These are phyloP conservation scores for Cudoniella acicularis DNA, from an alignment of 495 filamentous ascomycete genomes.

Conservation along the genomic window DNA sequence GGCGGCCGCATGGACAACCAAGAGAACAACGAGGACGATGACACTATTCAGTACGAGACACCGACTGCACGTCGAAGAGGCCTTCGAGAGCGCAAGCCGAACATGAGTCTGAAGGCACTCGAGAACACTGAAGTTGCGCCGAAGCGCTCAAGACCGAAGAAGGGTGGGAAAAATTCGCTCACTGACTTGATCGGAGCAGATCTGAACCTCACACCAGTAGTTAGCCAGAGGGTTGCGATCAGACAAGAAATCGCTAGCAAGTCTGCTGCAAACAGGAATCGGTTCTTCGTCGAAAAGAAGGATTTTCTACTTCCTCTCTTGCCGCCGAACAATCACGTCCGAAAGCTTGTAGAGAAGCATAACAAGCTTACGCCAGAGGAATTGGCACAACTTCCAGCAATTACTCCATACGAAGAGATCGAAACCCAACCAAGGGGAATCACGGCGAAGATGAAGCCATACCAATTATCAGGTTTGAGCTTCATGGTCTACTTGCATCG, in stretches of 20 bases:
- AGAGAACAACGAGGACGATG: slow-evolving; percentile 8
- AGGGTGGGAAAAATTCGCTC: not conserved
- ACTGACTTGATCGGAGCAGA: slow-evolving; percentile 13
- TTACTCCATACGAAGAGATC: slow-evolving; percentile 43
- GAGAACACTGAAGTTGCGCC: slow-evolving; percentile 12
- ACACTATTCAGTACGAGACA: slow-evolving; percentile 8
- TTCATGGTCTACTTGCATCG: slow-evolving; percentile 56
- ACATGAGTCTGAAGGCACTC: slow-evolving; percentile 17
- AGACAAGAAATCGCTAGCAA: slow-evolving; percentile 43
- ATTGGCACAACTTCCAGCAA: slow-evolving; percentile 16
- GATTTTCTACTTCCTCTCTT: slow-evolving; percentile 51
- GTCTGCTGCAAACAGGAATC: slow-evolving; percentile 42
- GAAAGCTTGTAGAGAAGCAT: slow-evolving; percentile 37
- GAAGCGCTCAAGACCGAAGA: slow-evolving; percentile 4
- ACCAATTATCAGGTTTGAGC: slow-evolving; percentile 59
- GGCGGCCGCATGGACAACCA: slow-evolving; percentile 1
- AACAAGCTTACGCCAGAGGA: slow-evolving; percentile 14
- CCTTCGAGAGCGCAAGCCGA: slow-evolving; percentile 13
- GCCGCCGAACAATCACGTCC: slow-evolving; percentile 49
- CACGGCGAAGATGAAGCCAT: slow-evolving; percentile 54
- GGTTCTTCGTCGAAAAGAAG: slow-evolving; percentile 49
- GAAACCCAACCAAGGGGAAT: slow-evolving; percentile 47
- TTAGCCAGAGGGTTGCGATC: slow-evolving; percentile 35
- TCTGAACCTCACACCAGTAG: slow-evolving; percentile 12
- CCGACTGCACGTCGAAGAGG: not conserved